Evolutionary conservation across 768 basidiomycete genomes (phyloP), one percentile per base, ranked within the genome.

Genomic region (Dendrothele bispora): DNA sequence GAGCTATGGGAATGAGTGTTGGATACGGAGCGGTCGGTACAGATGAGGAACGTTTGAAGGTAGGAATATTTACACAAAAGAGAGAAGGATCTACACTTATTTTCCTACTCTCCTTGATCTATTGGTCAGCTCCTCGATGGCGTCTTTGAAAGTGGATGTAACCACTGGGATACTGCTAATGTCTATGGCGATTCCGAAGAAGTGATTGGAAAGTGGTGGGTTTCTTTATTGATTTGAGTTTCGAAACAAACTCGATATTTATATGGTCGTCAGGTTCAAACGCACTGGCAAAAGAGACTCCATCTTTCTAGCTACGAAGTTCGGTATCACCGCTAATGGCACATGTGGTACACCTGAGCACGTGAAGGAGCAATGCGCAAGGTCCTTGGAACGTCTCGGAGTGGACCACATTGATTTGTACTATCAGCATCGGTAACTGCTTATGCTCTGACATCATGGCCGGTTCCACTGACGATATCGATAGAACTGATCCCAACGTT

Each of bases 221-320:
- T 11, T n/a, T 29, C 21, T 36, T 39, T 14, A 15, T 37, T 17
- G 17, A 11, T 36, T 39, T 12, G n/a, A 15, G 39, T 17, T 14
- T 25, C 27, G 17, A 18, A 14, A 41, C 10, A 24, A 27, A 48
- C 1, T 1, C 25, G 21, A 28, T 41, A 22, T 18, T 15, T 4
- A 21, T 11, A 3, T 18, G 14, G 11, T 28, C 17, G 11, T 5
- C 37, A 68, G 78, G 79, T 77, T 83, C 60, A 70, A 73, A 51
- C 63, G 66, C 12, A 78, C 74, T 8, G 79, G 79, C 7, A 78
- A 77, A 43, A 66, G 78, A 22, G 53, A 65, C 17, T 66, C 78
- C 27, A 79, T 83, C 24, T 86, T 84, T 64, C 69, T 86, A 17
- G 81, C 82, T 2, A 83, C 82, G 17, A 86, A 86, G 50, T 64